Evolutionary conservation across 371 early-diverging fungal genomes (phyloP).

Genomic region (Mortierella sp.): DNA sequence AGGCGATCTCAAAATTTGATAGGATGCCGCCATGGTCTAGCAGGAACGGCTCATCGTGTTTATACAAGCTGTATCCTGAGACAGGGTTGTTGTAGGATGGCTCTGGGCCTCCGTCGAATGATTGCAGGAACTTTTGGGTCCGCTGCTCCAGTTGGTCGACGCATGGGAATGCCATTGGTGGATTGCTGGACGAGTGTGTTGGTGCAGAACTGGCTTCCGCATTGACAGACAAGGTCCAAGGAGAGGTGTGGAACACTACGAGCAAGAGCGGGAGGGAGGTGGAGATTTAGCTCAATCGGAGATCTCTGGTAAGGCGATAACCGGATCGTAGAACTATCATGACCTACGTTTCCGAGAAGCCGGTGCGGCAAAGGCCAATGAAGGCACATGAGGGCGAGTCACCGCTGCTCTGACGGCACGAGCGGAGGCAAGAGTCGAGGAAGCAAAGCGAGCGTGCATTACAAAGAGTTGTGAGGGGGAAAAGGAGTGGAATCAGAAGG

Average conservation of each 20-base stretch:
- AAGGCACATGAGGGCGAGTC: slow-evolving; percentile 13
- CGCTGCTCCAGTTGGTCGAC: slow-evolving; percentile 76
- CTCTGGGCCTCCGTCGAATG: slow-evolving; percentile 85
- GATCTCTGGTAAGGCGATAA: too few relatives aligned
- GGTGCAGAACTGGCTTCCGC: slow-evolving; percentile 16
- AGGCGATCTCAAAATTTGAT: slow-evolving; percentile 78
- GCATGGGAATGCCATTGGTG: slow-evolving; percentile 82
- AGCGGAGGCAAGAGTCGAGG: slow-evolving; percentile 36
- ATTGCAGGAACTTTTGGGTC: slow-evolving; percentile 59
- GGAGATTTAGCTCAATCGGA: too few relatives aligned
- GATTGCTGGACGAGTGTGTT: slow-evolving; percentile 59
- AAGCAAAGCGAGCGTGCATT: slow-evolving; percentile 42
- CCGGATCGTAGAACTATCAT: background rate
- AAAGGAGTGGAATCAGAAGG: background rate
- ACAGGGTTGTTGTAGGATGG: slow-evolving; percentile 88
- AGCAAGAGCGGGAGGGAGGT: background rate
- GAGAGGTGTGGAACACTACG: slow-evolving; percentile 47
- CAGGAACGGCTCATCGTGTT: slow-evolving; percentile 73
- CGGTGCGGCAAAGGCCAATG: slow-evolving; percentile 27
- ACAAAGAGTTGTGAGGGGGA: background rate
- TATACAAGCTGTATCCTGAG: slow-evolving; percentile 81
- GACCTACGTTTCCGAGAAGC: slow-evolving; percentile 40
- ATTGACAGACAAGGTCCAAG: slow-evolving; percentile 27
- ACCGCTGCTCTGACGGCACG: slow-evolving; percentile 29
- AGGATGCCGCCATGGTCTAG: slow-evolving; percentile 88